Conservation (phyloP, 805 yeast genomes). For the Candida railenensis region DNA sequence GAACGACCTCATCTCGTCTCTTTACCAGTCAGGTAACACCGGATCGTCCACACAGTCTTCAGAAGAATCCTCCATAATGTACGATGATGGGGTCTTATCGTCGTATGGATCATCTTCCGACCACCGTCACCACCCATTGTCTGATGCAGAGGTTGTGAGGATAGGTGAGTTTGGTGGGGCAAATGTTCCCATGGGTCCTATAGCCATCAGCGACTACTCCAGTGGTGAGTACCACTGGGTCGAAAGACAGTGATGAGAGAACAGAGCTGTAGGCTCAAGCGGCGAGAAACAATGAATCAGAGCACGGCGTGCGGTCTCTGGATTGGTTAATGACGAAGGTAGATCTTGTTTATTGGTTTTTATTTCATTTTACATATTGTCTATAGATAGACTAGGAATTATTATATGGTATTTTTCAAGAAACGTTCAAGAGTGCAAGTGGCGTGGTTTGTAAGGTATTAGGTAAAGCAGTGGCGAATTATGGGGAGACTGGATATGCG, state of each 20-base stretch:
- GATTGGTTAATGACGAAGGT: no score
- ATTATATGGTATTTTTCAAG: not conserved
- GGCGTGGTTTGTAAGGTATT: not conserved
- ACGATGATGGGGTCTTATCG: conserved; percentile 16
- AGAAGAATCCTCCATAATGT: conserved; percentile 10
- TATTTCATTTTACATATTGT: not conserved
- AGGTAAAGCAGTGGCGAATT: not conserved
- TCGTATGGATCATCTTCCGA: conserved; percentile 1
- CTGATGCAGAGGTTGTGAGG: conserved; percentile 20
- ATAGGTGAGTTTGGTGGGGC: conserved; percentile 4
- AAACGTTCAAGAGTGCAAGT: not conserved
- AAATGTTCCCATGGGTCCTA: conserved; percentile 6
- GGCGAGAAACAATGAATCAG: no score
- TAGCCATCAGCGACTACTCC: conserved; percentile 4
- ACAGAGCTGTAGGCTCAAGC: no score
- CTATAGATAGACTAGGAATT: not conserved
- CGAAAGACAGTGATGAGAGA: not conserved
- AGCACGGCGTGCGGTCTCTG: no score
- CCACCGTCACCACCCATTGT: conserved; percentile 16
- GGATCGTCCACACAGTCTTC: conserved; percentile 14
- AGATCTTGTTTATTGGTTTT: not conserved
- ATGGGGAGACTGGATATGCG: not conserved
- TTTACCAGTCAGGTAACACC: conserved; percentile 14
- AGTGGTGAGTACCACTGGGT: conserved; percentile 7
- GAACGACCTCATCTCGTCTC: conserved; percentile 21